These are phyloP conservation scores for Plenodomus biglobosus DNA, from an alignment of 2,329 filamentous ascomycete species.

Conservation along the genomic window DNA sequence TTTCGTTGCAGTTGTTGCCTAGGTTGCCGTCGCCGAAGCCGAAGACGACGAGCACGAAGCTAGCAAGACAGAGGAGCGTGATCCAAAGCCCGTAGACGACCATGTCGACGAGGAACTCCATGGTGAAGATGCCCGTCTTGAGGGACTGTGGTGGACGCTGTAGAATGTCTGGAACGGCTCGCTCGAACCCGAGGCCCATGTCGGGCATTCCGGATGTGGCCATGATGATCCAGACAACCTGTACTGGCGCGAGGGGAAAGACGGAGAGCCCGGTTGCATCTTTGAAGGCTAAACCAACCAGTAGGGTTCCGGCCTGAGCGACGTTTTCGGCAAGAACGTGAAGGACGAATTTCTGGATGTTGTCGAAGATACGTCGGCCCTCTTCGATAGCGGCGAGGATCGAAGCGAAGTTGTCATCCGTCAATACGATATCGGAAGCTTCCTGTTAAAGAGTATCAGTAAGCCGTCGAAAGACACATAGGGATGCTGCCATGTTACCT, in stretches of 20 bases:
- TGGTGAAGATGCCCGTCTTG: slow-evolving; percentile 44
- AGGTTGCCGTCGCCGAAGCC: slow-evolving; percentile 39
- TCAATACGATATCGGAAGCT: slow-evolving; percentile 79
- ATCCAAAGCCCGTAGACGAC: slow-evolving; percentile 44
- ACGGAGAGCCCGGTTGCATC: slow-evolving; percentile 72
- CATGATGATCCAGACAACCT: slow-evolving; percentile 96
- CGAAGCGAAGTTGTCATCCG: slow-evolving; percentile 85
- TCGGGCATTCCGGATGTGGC: slow-evolving; percentile 76
- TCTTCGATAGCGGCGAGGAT: slow-evolving; percentile 83
- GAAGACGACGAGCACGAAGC: slow-evolving; percentile 42
- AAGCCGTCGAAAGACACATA: not conserved
- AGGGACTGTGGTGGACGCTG: slow-evolving; percentile 69
- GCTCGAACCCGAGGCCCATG: slow-evolving; percentile 82
- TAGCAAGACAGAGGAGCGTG: slow-evolving; percentile 32
- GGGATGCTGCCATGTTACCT: slow-evolving; percentile 39
- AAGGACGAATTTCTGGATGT: slow-evolving; percentile 85
- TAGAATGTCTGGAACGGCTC: slow-evolving; percentile 75
- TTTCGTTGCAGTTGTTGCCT: slow-evolving; percentile 40
- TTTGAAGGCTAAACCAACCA: slow-evolving; percentile 80
- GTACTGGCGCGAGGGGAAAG: slow-evolving; percentile 80
- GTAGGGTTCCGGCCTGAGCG: slow-evolving; percentile 77
- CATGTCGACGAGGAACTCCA: slow-evolving; percentile 44
- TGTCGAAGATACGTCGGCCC: slow-evolving; percentile 82
- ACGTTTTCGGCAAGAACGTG: slow-evolving; percentile 77
- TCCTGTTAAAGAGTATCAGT: slow-evolving; percentile 46